These are phyloP conservation scores for Lachnellula suecica DNA, from an alignment of 2,329 filamentous ascomycete genomes.

Conservation along the genomic window DNA sequence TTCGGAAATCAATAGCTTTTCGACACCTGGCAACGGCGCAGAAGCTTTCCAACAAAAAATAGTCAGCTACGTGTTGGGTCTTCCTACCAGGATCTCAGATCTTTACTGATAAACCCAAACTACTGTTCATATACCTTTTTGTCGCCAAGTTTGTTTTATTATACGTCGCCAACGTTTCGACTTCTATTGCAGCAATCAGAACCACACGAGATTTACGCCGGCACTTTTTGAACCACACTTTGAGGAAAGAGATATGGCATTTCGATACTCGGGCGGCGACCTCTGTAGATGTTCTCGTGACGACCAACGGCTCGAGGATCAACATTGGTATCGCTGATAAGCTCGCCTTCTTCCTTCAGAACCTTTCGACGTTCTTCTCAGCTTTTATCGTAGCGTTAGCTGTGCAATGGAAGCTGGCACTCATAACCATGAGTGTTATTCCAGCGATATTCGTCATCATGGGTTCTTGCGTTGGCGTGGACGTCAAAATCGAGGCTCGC, in stretches of 20 bases:
- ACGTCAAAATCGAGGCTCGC: constrained; percentile 42
- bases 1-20: constrained; percentile 24
- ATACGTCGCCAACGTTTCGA: constrained; percentile 39
- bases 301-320: constrained; percentile 47
- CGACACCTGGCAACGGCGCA: neutral
- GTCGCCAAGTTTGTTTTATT: constrained; percentile 47
- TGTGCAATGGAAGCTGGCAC: constrained; percentile 40
- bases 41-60: neutral
- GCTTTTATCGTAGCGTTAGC: constrained; percentile 37
- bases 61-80: neutral
- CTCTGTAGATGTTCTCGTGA: constrained; percentile 39
- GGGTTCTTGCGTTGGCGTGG: constrained; percentile 42
- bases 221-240: constrained; percentile 14
- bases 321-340: constrained; percentile 44
- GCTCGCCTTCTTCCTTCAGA: constrained; percentile 42
- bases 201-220: constrained; percentile 37
- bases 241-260: constrained; percentile 54
- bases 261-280: constrained; percentile 48
- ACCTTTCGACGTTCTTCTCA: constrained; percentile 37
- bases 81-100: too few species aligned
- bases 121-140: constrained; percentile 58
- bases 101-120: too few species aligned
- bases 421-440: constrained; percentile 44
- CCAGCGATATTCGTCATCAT: constrained; percentile 46
- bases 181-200: constrained; percentile 44